phyloP scores from a whole-genome alignment of 1,284 basidiomycete species.

The Apiotrichum porosum region DNA sequence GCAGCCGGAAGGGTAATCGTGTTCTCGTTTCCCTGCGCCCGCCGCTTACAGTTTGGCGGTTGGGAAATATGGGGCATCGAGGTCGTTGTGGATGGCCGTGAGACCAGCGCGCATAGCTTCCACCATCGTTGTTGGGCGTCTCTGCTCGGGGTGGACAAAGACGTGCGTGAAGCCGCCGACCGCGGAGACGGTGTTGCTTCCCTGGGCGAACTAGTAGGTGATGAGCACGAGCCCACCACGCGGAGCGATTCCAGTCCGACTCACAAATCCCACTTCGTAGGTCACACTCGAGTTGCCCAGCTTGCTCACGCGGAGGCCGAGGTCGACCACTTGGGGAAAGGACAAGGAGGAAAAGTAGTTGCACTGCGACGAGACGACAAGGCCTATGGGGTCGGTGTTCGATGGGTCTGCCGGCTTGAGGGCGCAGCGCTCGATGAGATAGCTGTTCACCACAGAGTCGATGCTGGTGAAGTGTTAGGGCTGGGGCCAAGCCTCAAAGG shows the following conservation, averaged over 20 bases:
- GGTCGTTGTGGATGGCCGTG: conserved; percentile 1
- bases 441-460: conserved; percentile 18
- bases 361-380: conserved; percentile 13
- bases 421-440: conserved; percentile 16
- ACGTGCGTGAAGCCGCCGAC: conserved; percentile 19
- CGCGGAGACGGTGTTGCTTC: conserved; percentile 4
- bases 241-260: conserved; percentile 3
- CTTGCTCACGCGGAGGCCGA: conserved; percentile 15
- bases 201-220: too few relatives aligned
- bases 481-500: background rate
- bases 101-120: conserved; percentile 11
- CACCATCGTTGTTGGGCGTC: conserved; percentile 12
- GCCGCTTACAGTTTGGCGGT: too few relatives aligned
- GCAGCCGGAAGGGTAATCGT: too few relatives aligned
- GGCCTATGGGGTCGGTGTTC: conserved; percentile 14
- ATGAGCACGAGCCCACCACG: too few relatives aligned
- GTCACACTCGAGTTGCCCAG: conserved; percentile 16
- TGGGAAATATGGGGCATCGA: too few relatives aligned
- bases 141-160: conserved; percentile 13
- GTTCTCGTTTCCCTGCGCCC: too few relatives aligned
- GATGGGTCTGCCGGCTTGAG: conserved; percentile 9
- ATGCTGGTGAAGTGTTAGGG: conserved; percentile 14
- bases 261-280: conserved; percentile 20
- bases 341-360: conserved; percentile 17
- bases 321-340: conserved; percentile 16